Evolutionary conservation across 129 eudicot species (phyloP).

Genomic region (Arctium minus): DNA sequence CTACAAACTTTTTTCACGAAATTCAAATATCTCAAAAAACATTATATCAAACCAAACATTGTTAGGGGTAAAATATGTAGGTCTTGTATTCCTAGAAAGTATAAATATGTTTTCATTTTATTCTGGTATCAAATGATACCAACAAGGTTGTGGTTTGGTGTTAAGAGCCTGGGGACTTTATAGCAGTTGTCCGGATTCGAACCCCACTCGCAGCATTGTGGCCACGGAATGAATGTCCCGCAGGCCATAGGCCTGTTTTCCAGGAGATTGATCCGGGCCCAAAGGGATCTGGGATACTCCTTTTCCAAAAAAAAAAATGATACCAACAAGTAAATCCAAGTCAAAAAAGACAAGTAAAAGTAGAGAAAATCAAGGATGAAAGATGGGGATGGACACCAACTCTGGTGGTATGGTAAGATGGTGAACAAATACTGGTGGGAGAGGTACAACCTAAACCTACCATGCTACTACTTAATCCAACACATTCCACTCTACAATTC

Average conservation of each 20-base stretch:
- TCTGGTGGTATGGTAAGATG: constrained; percentile 12
- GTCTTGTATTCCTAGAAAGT: neutral
- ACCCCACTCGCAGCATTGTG: no score
- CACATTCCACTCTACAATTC: constrained; percentile 9
- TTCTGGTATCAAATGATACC: neutral
- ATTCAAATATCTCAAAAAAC: no score
- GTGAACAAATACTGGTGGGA: constrained; percentile 32
- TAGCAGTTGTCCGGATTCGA: no score
- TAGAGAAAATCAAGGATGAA: constrained; percentile 1
- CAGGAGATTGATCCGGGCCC: no score
- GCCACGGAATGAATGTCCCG: no score
- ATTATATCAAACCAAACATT: no score
- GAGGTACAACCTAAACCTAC: constrained; percentile 3
- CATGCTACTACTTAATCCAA: constrained; percentile 25
- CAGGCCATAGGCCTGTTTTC: no score
- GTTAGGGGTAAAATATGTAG: neutral
- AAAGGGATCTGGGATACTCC: no score
- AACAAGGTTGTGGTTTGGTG: no score
- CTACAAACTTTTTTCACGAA: no score
- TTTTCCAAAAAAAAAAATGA: no score
- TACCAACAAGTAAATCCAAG: neutral
- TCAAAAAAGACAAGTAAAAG: constrained; percentile 1
- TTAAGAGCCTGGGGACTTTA: no score
- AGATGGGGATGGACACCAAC: constrained; percentile 31
- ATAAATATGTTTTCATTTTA: neutral